Conservation (phyloP, 768 basidiomycete genomes). For the Hygrocybe coccinea region DNA sequence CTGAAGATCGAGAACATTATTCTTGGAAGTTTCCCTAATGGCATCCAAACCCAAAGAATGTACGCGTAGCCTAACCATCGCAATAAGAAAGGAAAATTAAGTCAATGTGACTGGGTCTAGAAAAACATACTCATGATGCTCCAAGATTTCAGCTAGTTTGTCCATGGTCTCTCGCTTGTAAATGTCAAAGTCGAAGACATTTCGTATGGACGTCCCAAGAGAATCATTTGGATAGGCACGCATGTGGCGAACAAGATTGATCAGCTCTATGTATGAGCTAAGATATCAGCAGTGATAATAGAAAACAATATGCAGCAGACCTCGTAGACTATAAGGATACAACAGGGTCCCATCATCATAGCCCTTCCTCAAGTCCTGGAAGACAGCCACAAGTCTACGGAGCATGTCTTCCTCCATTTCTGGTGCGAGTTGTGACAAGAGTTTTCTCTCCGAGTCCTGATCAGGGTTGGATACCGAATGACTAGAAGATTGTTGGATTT, state of each 20-base stretch:
- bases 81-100: background rate
- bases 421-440: slow-evolving; percentile 58
- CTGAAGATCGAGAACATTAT: slow-evolving; percentile 51
- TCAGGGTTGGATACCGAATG: slow-evolving; percentile 67
- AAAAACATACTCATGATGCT: slow-evolving; percentile 50
- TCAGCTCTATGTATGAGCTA: slow-evolving; percentile 42
- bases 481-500: slow-evolving; percentile 16
- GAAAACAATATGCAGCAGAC: slow-evolving; percentile 26
- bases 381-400: slow-evolving; percentile 54
- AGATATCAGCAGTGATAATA: background rate
- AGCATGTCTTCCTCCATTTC: slow-evolving; percentile 52
- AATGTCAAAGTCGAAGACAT: slow-evolving; percentile 68
- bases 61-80: slow-evolving; percentile 41
- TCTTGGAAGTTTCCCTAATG: slow-evolving; percentile 48
- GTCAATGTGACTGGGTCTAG: background rate
- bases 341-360: slow-evolving; percentile 54
- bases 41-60: slow-evolving; percentile 53
- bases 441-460: slow-evolving; percentile 55
- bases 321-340: slow-evolving; percentile 68
- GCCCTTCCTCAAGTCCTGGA: slow-evolving; percentile 56
- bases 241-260: slow-evolving; percentile 62
- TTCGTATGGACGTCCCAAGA: slow-evolving; percentile 54
- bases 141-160: slow-evolving; percentile 52
- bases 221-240: slow-evolving; percentile 55
- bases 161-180: slow-evolving; percentile 63